Percentiles rank a stretch among this genome's conserved stretches.
These are phyloP conservation scores for Spinellus fusiger DNA, from an alignment of 192 early-diverging fungal genomes.

Conservation along the genomic window DNA sequence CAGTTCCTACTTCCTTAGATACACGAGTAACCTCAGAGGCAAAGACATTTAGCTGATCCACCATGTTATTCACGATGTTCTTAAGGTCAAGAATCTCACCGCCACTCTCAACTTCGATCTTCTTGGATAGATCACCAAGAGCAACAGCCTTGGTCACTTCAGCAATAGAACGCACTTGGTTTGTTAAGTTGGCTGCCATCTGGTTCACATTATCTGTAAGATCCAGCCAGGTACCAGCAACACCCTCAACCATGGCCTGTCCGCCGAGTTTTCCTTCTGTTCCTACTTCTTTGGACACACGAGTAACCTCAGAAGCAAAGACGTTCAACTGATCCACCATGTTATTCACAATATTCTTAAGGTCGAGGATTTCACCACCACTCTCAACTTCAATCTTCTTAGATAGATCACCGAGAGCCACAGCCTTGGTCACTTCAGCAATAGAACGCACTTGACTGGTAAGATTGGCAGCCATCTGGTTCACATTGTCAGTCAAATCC, in stretches of 20 bases:
- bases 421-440: slow-evolving; percentile 43
- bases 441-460: slow-evolving; percentile 49
- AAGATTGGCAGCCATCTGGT: slow-evolving; percentile 51
- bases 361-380: slow-evolving; percentile 47
- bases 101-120: slow-evolving; percentile 35
- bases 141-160: slow-evolving; percentile 59
- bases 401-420: slow-evolving; percentile 43
- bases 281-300: slow-evolving; percentile 59
- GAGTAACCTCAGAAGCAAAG: slow-evolving; percentile 56
- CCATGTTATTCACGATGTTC: slow-evolving; percentile 59
- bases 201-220: slow-evolving; percentile 9
- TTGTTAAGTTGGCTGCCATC: slow-evolving; percentile 32
- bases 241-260: slow-evolving; percentile 42
- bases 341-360: slow-evolving; percentile 55
- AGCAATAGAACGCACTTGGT: slow-evolving; percentile 54
- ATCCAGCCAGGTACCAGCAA: slow-evolving; percentile 8
- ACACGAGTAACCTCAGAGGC: slow-evolving; percentile 56
- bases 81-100: slow-evolving; percentile 28
- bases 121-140: slow-evolving; percentile 56
- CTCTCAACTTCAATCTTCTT: slow-evolving; percentile 44
- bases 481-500: slow-evolving; percentile 51
- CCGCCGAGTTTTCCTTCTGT: slow-evolving; percentile 70
- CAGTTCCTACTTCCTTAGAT: slow-evolving; percentile 57
- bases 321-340: slow-evolving; percentile 54
- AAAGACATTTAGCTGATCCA: slow-evolving; percentile 41